Base-by-base conservation (phyloP, 306 rosid genomes). In the Ormosia semicastrata region DNA sequence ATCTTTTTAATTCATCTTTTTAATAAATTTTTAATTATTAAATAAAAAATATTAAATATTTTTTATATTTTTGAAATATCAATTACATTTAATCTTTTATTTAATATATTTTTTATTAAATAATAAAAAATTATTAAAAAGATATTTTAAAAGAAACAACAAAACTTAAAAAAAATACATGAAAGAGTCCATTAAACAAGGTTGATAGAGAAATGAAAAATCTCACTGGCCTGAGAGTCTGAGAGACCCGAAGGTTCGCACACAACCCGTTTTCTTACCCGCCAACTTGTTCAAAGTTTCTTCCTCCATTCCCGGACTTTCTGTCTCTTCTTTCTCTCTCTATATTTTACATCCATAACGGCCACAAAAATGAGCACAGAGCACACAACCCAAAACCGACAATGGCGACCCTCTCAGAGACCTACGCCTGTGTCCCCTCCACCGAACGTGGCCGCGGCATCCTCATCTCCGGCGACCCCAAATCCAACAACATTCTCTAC, bases 361-460 rank as follows among this genome's bases (percentile, higher is more conserved):
- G 29, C 82, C 58, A 36, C 14, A 58, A 41, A 33, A 41, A 67
- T 60, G 71, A n/a, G 6, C 46, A 8, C 13, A 7, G 10, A 15
- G 1, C 62, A 77, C 11, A 11, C 32, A 29, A 13, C 56, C 4
- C 53, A 78, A 49, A 17, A 46, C 64, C 65, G 2, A 56, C 78
- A 77, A 87, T 87, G 90, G 88, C 86, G n/a, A 81, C 50, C 6
- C 86, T 84, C 34, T 60, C 80, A 9, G 98, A 92, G 86, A 88
- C 99, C 36, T 92, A 90, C 76, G 97, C 98, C 0, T 88, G 94
- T 65, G 90, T 81, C 2, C 97, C 98, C 7, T 86, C 96, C 43
- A 89, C 97, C 17, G 98, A 95, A 86, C 96, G 99, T 0, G 99
- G 99, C 66, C 89, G 97, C 34, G 99, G 99, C 41, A 95, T 95